phyloP scores from a whole-genome alignment of 345 rosid genomes.

The Pelargonium nanum region DNA sequence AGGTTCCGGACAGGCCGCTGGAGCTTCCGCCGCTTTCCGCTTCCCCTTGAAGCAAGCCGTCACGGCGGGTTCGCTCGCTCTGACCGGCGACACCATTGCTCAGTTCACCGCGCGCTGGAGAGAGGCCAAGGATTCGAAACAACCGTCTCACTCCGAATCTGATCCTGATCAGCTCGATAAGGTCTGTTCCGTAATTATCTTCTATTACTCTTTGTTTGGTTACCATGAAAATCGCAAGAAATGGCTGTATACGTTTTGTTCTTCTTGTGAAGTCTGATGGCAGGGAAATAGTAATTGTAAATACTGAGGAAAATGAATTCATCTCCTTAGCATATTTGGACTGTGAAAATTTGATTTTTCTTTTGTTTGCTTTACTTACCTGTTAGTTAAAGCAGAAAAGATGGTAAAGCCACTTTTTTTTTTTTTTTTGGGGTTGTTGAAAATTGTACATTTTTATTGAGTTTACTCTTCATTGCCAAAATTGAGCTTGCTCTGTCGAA shows the following conservation, averaged over 20 bases:
- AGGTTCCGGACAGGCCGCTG: conserved; percentile 31
- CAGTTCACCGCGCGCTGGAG: conserved; percentile 46
- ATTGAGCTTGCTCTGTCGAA: background rate
- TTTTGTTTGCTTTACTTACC: no score
- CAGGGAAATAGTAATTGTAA: background rate
- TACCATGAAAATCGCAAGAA: conserved; percentile 1
- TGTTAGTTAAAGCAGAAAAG: background rate
- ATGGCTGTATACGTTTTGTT: background rate
- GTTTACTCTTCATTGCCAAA: background rate
- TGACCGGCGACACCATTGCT: conserved; percentile 76
- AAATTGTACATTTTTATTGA: background rate
- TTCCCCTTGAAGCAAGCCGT: conserved; percentile 83
- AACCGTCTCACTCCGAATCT: conserved; percentile 17
- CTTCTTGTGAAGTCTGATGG: background rate
- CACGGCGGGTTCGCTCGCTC: conserved; percentile 66
- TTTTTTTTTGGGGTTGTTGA: no score
- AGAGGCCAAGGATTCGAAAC: conserved; percentile 16
- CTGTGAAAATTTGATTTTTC: background rate
- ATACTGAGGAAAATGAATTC: background rate
- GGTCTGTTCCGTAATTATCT: conserved; percentile 17
- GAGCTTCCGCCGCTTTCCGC: conserved; percentile 21
- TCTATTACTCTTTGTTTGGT: conserved; percentile 3
- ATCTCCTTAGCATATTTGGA: background rate
- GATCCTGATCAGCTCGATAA: conserved; percentile 8
- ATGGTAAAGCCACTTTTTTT: no score